Conservation (phyloP, 768 basidiomycete species). For the Suillus brevipes region DNA sequence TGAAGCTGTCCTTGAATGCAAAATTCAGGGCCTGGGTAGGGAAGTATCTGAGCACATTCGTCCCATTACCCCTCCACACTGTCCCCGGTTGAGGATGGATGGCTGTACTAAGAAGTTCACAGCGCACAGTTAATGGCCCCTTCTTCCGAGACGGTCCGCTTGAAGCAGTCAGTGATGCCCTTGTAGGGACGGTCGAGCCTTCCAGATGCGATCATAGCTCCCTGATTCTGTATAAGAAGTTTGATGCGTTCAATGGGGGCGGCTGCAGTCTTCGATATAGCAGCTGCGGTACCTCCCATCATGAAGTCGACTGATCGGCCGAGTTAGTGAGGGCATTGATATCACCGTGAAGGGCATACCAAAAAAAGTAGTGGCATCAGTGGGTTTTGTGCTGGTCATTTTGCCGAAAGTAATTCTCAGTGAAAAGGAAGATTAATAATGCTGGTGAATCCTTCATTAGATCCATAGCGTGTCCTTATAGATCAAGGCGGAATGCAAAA, state of each 20-base stretch:
- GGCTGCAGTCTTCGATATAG: constrained; percentile 40
- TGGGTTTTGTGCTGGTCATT: background rate
- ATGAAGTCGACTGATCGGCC: constrained; percentile 33
- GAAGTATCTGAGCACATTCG: constrained; percentile 47
- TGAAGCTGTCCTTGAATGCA: constrained; percentile 48
- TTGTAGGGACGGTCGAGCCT: constrained; percentile 38
- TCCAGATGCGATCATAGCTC: constrained; percentile 37
- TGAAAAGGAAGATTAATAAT: background rate
- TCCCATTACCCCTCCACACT: constrained; percentile 48
- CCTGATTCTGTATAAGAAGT: constrained; percentile 41
- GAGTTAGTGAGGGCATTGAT: constrained; percentile 8
- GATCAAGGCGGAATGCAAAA: background rate
- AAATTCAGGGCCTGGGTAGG: constrained; percentile 49
- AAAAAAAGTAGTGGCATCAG: constrained; percentile 19
- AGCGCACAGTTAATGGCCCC: constrained; percentile 38
- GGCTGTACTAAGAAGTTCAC: constrained; percentile 2
- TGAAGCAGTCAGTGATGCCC: constrained; percentile 38
- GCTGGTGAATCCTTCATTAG: background rate
- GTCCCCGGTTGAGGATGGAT: background rate
- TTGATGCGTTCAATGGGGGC: constrained; percentile 45
- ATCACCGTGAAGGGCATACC: constrained; percentile 9
- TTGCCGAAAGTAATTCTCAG: background rate
- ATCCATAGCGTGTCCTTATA: background rate
- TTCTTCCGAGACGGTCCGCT: constrained; percentile 35
- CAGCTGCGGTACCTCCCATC: constrained; percentile 37